Conservation (phyloP, 2,329 filamentous ascomycete genomes). For the Hypoxylon sp. region DNA sequence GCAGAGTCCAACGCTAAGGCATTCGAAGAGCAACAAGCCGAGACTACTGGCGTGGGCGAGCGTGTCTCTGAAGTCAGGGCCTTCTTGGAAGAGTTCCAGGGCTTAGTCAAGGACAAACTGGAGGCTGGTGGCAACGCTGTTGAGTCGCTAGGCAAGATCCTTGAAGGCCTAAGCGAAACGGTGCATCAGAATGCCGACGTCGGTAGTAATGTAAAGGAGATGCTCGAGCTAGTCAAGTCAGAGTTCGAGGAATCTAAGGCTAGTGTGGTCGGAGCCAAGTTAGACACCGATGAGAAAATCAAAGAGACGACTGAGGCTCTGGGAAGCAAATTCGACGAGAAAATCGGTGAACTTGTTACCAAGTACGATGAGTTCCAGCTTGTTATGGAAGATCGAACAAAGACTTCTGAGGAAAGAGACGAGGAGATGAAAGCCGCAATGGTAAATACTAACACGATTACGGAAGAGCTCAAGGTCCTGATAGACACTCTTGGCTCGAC, state of each 20-base stretch:
- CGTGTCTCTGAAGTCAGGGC: conserved; percentile 84
- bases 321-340: conserved; percentile 71
- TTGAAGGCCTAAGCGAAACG: conserved; percentile 76
- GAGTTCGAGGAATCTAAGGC: conserved; percentile 91
- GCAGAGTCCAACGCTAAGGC: conserved; percentile 82
- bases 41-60: conserved; percentile 83
- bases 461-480: conserved; percentile 88
- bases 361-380: conserved; percentile 91
- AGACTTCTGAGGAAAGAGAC: conserved; percentile 80
- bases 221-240: conserved; percentile 81
- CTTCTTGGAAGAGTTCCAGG: conserved; percentile 83
- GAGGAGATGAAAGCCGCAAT: conserved; percentile 81
- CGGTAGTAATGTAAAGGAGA: conserved; percentile 76
- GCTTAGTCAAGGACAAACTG: conserved; percentile 81
- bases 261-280: conserved; percentile 82
- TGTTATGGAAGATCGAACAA: conserved; percentile 79
- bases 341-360: conserved; percentile 81
- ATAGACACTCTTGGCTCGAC: conserved; percentile 87
- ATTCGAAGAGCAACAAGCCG: conserved; percentile 86
- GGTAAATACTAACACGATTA: conserved; percentile 80
- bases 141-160: conserved; percentile 78
- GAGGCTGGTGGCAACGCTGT: conserved; percentile 80
- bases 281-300: conserved; percentile 87
- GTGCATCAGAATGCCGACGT: conserved; percentile 70
- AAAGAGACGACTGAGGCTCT: conserved; percentile 70